Percentiles rank a stretch among this genome's conserved stretches.
phyloP scores from a whole-genome alignment of 1,284 basidiomycete genomes.

The Takashimella koratensis region DNA sequence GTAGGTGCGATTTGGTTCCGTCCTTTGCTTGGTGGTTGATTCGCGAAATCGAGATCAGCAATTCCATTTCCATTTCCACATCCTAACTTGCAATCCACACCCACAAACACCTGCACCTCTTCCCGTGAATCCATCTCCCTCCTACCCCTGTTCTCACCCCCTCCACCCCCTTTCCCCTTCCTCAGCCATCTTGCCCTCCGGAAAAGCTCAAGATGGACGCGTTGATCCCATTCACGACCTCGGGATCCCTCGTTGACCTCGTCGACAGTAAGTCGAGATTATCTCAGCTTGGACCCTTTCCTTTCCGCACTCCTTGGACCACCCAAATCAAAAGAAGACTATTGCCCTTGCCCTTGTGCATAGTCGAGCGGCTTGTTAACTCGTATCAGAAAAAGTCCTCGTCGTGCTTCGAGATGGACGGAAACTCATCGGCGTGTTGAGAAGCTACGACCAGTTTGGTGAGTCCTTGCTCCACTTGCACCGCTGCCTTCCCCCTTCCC shows the following conservation, averaged over 20 bases:
- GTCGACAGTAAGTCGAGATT: slow-evolving; percentile 97
- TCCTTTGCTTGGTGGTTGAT: no score
- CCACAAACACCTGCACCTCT: not conserved
- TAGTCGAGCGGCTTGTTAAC: slow-evolving; percentile 13
- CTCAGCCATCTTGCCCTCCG: no score
- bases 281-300: slow-evolving; percentile 1
- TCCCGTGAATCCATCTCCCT: no score
- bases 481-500: no score
- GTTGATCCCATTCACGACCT: slow-evolving; percentile 92
- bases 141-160: no score
- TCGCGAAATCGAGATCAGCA: not conserved
- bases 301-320: no score
- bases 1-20: no score
- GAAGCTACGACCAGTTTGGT: slow-evolving; percentile 99
- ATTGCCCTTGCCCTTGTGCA: slow-evolving; percentile 4
- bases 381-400: slow-evolving; percentile 90
- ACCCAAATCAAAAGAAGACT: not conserved
- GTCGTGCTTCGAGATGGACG: slow-evolving; percentile 93
- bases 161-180: no score
- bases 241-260: slow-evolving; percentile 91
- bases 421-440: slow-evolving; percentile 90
- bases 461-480: slow-evolving; percentile 41
- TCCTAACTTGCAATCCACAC: not conserved
- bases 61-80: not conserved
- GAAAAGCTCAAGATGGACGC: slow-evolving; percentile 90